A percentile compares a stretch with the other conserved stretches of the same genome.
Conservation (phyloP, 2,329 filamentous ascomycete genomes). For the Colletotrichum zoysiae region DNA sequence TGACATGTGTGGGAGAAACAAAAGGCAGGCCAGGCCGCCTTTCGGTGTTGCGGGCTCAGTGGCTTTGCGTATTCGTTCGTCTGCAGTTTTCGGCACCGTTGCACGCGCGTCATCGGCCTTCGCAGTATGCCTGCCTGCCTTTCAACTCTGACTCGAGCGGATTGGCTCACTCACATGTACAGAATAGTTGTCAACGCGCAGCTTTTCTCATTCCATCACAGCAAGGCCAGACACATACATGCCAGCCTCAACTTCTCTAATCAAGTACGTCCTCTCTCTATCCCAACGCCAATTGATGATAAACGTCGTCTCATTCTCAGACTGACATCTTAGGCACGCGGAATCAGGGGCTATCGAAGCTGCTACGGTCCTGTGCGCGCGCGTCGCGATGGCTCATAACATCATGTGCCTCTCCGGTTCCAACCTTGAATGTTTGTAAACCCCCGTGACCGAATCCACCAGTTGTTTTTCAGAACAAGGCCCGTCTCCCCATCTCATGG, state of each 20-base stretch:
- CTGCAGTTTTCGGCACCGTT: neutral
- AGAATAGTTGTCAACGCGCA: neutral
- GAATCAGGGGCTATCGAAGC: conserved; percentile 4
- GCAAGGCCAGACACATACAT: conserved; percentile 10
- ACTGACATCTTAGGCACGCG: conserved; percentile 1
- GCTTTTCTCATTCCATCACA: neutral
- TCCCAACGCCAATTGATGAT: neutral
- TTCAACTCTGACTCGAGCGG: conserved; percentile 8
- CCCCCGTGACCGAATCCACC: conserved; percentile 9
- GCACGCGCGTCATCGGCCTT: neutral
- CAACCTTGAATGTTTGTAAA: conserved; percentile 13
- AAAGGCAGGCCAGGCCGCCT: neutral
- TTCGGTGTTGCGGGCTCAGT: neutral
- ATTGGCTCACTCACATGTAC: neutral
- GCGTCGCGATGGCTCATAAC: conserved; percentile 35
- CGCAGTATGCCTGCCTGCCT: conserved; percentile 2
- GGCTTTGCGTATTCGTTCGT: neutral
- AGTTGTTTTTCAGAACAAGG: conserved; percentile 8
- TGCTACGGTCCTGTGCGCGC: conserved; percentile 18
- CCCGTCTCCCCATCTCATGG: neutral
- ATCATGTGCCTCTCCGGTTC: conserved; percentile 21
- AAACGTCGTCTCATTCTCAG: conserved; percentile 9
- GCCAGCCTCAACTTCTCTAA: neutral
- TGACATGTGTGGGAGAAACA: neutral
- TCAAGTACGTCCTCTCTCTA: neutral